phyloP scores from a whole-genome alignment of 805 yeast genomes.

The Ogataea corticis region DNA sequence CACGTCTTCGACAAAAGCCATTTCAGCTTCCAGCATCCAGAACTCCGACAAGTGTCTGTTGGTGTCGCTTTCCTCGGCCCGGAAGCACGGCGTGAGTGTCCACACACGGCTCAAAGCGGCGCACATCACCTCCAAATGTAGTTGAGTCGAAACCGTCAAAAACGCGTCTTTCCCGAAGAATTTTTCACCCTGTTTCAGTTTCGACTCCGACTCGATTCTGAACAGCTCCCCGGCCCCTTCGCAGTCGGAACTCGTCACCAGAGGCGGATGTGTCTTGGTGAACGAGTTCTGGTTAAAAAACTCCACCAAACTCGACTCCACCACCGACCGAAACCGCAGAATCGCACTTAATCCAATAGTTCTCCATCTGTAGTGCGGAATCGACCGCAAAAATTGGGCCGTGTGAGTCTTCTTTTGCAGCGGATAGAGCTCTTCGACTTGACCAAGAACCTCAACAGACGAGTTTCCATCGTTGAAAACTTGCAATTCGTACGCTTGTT shows the following conservation, averaged over 20 bases:
- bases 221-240: conserved; percentile 98
- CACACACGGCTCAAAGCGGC: conserved; percentile 78
- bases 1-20: conserved; percentile 63
- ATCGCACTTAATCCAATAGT: conserved; percentile 65
- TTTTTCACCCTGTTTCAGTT: conserved; percentile 20
- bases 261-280: conserved; percentile 79
- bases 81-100: conserved; percentile 87
- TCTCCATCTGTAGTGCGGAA: conserved; percentile 80
- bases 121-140: conserved; percentile 82
- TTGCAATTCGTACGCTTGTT: conserved; percentile 54
- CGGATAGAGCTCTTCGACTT: conserved; percentile 66
- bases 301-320: conserved; percentile 52
- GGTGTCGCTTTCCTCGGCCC: conserved; percentile 93
- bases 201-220: conserved; percentile 42
- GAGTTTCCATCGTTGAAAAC: conserved; percentile 33
- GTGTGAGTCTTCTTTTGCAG: conserved; percentile 79
- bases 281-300: conserved; percentile 59
- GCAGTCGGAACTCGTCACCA: conserved; percentile 87
- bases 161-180: conserved; percentile 71
- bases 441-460: conserved; percentile 54
- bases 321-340: conserved; percentile 68
- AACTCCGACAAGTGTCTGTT: conserved; percentile 90
- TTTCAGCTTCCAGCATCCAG: conserved; percentile 97
- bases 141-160: conserved; percentile 87
- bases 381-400: conserved; percentile 61